phyloP scores from a whole-genome alignment of 345 rosid genomes.

The Ailanthus altissimus region DNA sequence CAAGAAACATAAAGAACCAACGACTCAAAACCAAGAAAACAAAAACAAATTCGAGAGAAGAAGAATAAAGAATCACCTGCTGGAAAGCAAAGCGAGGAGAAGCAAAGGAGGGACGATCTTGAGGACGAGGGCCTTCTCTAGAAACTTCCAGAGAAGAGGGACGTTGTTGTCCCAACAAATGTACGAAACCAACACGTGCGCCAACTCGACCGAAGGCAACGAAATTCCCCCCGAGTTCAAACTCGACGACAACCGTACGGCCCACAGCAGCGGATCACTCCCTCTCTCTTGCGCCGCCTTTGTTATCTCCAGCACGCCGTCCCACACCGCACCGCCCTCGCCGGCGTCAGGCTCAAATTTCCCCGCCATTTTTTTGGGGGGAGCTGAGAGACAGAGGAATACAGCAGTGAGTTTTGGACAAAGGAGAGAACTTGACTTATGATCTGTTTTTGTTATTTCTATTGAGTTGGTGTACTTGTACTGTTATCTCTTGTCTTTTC shows the following conservation, averaged over 20 bases:
- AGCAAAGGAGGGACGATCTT: slow-evolving; percentile 78
- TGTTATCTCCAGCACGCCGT: slow-evolving; percentile 61
- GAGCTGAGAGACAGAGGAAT: background rate
- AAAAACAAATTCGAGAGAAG: background rate
- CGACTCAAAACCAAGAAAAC: background rate
- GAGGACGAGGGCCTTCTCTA: slow-evolving; percentile 69
- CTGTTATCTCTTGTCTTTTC: too few relatives aligned
- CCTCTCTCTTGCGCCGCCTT: slow-evolving; percentile 62
- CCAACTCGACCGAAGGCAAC: slow-evolving; percentile 74
- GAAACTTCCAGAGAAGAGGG: slow-evolving; percentile 86
- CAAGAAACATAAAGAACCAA: slow-evolving; percentile 11
- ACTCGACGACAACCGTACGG: slow-evolving; percentile 58
- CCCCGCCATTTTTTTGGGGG: slow-evolving; percentile 34
- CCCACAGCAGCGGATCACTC: slow-evolving; percentile 75
- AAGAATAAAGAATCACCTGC: slow-evolving; percentile 40
- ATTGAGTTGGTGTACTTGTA: too few relatives aligned
- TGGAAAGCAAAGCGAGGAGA: slow-evolving; percentile 75
- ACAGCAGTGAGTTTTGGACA: background rate
- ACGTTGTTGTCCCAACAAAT: slow-evolving; percentile 87
- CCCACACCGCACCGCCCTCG: slow-evolving; percentile 47
- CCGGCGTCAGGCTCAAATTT: slow-evolving; percentile 19
- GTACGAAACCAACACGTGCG: slow-evolving; percentile 67
- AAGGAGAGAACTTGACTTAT: background rate
- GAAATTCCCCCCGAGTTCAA: slow-evolving; percentile 55
- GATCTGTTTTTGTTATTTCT: too few relatives aligned